These are phyloP conservation scores for Kwoniella botswanensis DNA, from an alignment of 768 basidiomycete species.

Conservation along the genomic window DNA sequence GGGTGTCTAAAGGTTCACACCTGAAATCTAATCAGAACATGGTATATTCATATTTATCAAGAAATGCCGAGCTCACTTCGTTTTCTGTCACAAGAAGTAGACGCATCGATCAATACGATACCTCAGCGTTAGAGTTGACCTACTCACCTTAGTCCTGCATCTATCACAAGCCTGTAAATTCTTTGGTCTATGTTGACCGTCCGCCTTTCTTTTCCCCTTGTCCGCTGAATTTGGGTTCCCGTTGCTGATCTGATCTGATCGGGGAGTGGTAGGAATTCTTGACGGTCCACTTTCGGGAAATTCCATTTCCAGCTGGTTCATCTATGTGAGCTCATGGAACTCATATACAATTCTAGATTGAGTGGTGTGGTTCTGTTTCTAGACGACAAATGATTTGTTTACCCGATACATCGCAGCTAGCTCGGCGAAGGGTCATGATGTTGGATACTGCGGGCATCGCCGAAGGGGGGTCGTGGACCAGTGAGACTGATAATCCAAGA, in stretches of 20 bases:
- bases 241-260: background rate
- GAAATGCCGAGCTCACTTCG: constrained; percentile 9
- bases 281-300: constrained; percentile 17
- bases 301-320: background rate
- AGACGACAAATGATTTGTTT: background rate
- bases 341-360: background rate
- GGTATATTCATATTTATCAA: background rate
- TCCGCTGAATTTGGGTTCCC: constrained; percentile 1
- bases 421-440: no score
- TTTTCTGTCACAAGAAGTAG: constrained; percentile 11
- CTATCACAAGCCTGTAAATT: constrained; percentile 31
- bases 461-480: background rate
- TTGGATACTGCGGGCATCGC: background rate
- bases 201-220: constrained; percentile 19
- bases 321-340: background rate
- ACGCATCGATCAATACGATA: background rate
- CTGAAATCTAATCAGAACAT: background rate
- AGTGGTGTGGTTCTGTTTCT: background rate
- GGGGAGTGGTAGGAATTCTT: background rate
- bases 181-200: constrained; percentile 16
- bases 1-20: constrained; percentile 15
- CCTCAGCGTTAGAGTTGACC: background rate
- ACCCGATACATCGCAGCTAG: background rate
- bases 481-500: background rate
- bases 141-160: constrained; percentile 27